Percentiles rank a stretch among this genome's conserved stretches.
These are phyloP conservation scores for Taphrina pruni DNA, from an alignment of 1,139 yeast genomes.

Conservation along the genomic window DNA sequence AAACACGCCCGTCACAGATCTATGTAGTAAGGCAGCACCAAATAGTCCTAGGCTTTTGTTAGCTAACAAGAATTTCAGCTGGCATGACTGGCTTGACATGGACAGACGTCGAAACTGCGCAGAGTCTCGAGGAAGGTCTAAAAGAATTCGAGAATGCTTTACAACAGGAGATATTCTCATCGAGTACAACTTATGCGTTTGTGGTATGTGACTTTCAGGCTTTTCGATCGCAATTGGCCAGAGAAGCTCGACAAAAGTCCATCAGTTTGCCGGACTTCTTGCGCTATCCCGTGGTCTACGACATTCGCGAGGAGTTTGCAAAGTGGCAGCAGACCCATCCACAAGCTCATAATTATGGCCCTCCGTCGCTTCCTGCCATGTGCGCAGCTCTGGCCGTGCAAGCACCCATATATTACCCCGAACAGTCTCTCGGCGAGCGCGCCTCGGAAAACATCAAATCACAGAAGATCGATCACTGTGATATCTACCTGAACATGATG, in stretches of 20 bases:
- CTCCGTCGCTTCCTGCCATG: slow-evolving; percentile 60
- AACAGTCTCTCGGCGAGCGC: neutral
- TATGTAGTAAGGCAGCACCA: slow-evolving; percentile 54
- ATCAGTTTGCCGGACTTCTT: slow-evolving; percentile 74
- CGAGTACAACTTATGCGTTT: slow-evolving; percentile 65
- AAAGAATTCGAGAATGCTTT: slow-evolving; percentile 60
- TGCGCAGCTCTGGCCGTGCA: slow-evolving; percentile 67
- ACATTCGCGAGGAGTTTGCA: slow-evolving; percentile 71
- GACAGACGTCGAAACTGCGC: slow-evolving; percentile 64
- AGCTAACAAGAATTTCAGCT: neutral
- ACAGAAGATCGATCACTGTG: slow-evolving; percentile 57
- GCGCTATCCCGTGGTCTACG: slow-evolving; percentile 78
- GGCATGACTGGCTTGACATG: slow-evolving; percentile 61
- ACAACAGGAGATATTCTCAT: slow-evolving; percentile 56
- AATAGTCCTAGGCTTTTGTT: neutral
- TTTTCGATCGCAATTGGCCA: slow-evolving; percentile 73
- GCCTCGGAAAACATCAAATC: slow-evolving; percentile 44
- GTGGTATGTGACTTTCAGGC: slow-evolving; percentile 72
- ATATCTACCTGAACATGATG: slow-evolving; percentile 57
- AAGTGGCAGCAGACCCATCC: slow-evolving; percentile 75
- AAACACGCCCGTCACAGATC: slow-evolving; percentile 70
- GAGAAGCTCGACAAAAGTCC: slow-evolving; percentile 80
- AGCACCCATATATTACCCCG: neutral
- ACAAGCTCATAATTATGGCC: slow-evolving; percentile 62
- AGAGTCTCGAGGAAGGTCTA: slow-evolving; percentile 66